Evolutionary conservation across 371 early-diverging fungal genomes (phyloP).

Genomic region (Pancytospora epiphaga): DNA sequence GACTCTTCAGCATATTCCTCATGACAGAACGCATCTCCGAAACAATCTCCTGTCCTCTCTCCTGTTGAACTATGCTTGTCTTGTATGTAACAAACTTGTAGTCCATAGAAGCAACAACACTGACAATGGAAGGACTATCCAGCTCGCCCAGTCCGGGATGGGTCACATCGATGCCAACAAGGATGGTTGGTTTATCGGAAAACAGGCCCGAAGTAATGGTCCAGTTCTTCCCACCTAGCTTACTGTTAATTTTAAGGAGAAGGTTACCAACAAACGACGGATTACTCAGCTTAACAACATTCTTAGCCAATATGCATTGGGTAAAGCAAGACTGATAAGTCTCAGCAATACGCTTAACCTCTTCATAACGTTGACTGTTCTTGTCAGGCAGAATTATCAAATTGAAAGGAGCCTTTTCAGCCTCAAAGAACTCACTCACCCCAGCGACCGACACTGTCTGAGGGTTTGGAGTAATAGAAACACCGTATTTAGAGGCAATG

Average conservation of each 20-base stretch:
- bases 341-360: slow-evolving; percentile 81
- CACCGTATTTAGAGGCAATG: slow-evolving; percentile 15
- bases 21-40: slow-evolving; percentile 63
- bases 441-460: not conserved
- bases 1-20: slow-evolving; percentile 23
- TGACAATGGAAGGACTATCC: slow-evolving; percentile 71
- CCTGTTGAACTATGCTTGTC: slow-evolving; percentile 65
- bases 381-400: slow-evolving; percentile 40
- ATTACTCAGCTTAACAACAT: slow-evolving; percentile 64
- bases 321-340: slow-evolving; percentile 72
- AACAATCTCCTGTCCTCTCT: slow-evolving; percentile 73
- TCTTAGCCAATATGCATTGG: slow-evolving; percentile 75
- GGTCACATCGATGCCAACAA: slow-evolving; percentile 87
- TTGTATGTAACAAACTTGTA: slow-evolving; percentile 66
- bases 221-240: slow-evolving; percentile 70
- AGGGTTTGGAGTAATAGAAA: slow-evolving; percentile 7
- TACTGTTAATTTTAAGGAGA: slow-evolving; percentile 74
- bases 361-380: slow-evolving; percentile 64
- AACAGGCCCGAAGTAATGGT: slow-evolving; percentile 54
- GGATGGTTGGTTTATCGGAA: slow-evolving; percentile 65
- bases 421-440: slow-evolving; percentile 8
- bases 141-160: slow-evolving; percentile 57
- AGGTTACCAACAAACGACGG: slow-evolving; percentile 69
- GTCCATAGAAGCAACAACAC: slow-evolving; percentile 76
- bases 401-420: slow-evolving; percentile 8